Conservation (phyloP, 2,329 filamentous ascomycete genomes). For the Atkinsonella texensis region DNA sequence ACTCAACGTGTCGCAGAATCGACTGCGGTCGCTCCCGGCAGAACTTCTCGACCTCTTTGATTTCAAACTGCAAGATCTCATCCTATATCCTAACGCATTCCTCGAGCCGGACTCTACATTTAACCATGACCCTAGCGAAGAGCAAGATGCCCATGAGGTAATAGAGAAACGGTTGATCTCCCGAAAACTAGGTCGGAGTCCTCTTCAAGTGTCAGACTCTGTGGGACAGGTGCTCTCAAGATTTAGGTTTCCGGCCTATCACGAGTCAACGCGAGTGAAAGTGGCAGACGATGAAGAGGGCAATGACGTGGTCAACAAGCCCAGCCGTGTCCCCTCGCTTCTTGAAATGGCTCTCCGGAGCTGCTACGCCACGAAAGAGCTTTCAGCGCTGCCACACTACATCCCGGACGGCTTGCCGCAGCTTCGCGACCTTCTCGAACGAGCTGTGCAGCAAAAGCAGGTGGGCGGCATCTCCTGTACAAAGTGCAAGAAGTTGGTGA, state of each 20-base stretch:
- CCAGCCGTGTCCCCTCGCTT: slow-evolving; percentile 34
- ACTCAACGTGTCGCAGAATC: slow-evolving; percentile 56
- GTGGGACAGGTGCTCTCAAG: slow-evolving; percentile 17
- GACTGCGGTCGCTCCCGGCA: slow-evolving; percentile 46
- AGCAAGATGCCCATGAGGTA: background rate
- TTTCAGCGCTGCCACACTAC: slow-evolving; percentile 29
- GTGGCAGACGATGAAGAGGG: slow-evolving; percentile 9
- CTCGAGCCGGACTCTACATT: slow-evolving; percentile 24
- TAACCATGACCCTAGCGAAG: background rate
- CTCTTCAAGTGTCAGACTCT: slow-evolving; percentile 20
- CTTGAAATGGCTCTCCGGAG: slow-evolving; percentile 37
- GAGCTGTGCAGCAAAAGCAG: slow-evolving; percentile 29
- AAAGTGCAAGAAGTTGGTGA: slow-evolving; percentile 34
- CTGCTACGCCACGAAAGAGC: slow-evolving; percentile 31
- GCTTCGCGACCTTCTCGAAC: slow-evolving; percentile 27
- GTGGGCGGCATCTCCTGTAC: slow-evolving; percentile 40
- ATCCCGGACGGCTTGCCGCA: slow-evolving; percentile 30
- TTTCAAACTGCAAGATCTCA: slow-evolving; percentile 37
- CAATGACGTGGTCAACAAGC: slow-evolving; percentile 6
- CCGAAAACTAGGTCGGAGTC: slow-evolving; percentile 18
- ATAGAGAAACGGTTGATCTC: slow-evolving; percentile 13
- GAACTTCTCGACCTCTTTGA: slow-evolving; percentile 48
- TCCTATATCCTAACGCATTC: slow-evolving; percentile 52
- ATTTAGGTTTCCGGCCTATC: slow-evolving; percentile 17
- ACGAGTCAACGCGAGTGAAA: slow-evolving; percentile 11